Evolutionary conservation across 2,329 filamentous ascomycete genomes (phyloP).

Genomic region (Biscogniauxia sp.): DNA sequence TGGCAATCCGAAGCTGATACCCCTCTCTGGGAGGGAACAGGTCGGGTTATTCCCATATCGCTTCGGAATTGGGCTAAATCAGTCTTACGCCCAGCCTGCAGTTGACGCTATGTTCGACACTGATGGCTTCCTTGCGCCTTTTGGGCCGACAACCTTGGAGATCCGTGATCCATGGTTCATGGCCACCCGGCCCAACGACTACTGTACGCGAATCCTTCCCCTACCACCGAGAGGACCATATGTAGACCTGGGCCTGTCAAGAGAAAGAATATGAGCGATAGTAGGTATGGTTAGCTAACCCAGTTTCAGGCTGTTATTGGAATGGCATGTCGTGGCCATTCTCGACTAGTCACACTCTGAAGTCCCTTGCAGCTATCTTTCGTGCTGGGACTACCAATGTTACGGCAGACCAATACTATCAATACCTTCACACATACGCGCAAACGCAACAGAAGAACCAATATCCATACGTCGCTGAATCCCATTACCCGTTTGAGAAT

Average conservation of each 20-base stretch:
- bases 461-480: constrained; percentile 43
- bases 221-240: neutral
- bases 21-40: constrained; percentile 37
- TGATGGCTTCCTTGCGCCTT: constrained; percentile 37
- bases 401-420: constrained; percentile 37
- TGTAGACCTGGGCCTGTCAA: neutral
- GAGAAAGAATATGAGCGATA: neutral
- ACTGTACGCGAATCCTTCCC: constrained; percentile 19
- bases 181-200: constrained; percentile 30
- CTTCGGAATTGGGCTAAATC: constrained; percentile 38
- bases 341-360: constrained; percentile 40
- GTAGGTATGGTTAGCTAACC: constrained; percentile 4
- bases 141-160: constrained; percentile 42
- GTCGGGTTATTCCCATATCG: constrained; percentile 43
- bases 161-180: constrained; percentile 39
- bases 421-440: constrained; percentile 38
- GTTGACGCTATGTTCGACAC: constrained; percentile 36
- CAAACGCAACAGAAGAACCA: constrained; percentile 40
- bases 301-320: constrained; percentile 39
- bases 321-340: constrained; percentile 47
- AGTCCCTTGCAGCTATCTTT: constrained; percentile 39
- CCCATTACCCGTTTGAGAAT: constrained; percentile 39
- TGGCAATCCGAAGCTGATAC: constrained; percentile 35
- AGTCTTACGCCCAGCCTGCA: constrained; percentile 29
- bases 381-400: constrained; percentile 32